A percentile compares a stretch with the other conserved stretches of the same genome.
Evolutionary conservation across 805 yeast genomes (phyloP).

Genomic region (Alloascoidea africana): DNA sequence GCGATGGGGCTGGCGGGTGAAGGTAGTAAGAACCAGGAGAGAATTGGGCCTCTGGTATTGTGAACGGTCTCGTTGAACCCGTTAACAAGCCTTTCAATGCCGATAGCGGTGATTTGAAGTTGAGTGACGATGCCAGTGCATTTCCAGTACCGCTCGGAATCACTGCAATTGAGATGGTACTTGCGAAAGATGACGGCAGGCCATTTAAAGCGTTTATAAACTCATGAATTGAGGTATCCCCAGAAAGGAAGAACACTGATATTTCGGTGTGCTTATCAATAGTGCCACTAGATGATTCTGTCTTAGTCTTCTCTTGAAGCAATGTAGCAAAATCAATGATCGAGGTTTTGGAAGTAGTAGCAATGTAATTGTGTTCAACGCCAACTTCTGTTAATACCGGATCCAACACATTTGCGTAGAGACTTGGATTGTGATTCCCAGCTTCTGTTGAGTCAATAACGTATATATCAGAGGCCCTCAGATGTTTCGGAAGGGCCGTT

Average conservation of each 20-base stretch:
- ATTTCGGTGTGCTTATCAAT: constrained; percentile 10
- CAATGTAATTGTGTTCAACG: constrained; percentile 24
- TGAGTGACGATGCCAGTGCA: constrained; percentile 54
- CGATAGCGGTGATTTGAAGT: constrained; percentile 18
- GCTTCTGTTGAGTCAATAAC: constrained; percentile 1
- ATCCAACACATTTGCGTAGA: constrained; percentile 26
- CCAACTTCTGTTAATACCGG: constrained; percentile 30
- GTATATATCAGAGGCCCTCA: no score
- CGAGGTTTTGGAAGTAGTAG: constrained; percentile 24
- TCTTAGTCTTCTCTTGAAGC: no score
- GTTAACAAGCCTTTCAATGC: constrained; percentile 20
- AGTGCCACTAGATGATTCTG: no score
- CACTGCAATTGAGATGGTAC: constrained; percentile 11
- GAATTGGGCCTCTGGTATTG: constrained; percentile 28
- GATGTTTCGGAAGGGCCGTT: no score
- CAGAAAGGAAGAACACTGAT: constrained; percentile 54
- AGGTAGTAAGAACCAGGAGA: constrained; percentile 22
- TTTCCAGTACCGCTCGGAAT: constrained; percentile 84
- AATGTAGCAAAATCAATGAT: constrained; percentile 27
- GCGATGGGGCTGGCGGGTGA: constrained; percentile 15
- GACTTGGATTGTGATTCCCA: constrained; percentile 10
- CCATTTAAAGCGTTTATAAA: constrained; percentile 41
- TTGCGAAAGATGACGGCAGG: no score
- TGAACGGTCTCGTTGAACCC: constrained; percentile 20
- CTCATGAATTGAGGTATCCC: constrained; percentile 78